These are phyloP conservation scores for Microdochium nivale DNA, from an alignment of 2,329 filamentous ascomycete genomes.

Conservation along the genomic window DNA sequence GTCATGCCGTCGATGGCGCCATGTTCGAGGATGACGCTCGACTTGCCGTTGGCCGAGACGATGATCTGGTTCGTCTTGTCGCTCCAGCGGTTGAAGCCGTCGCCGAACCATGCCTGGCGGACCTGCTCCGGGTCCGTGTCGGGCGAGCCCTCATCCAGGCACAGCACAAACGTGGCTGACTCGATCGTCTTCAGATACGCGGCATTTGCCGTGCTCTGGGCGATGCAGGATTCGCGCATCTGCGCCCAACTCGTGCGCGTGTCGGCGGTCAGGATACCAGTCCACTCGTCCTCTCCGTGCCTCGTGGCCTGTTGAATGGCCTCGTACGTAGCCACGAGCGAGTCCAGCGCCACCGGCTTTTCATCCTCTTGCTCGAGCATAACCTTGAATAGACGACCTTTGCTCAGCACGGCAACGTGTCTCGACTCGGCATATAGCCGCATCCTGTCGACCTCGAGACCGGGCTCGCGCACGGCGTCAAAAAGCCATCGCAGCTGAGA, in stretches of 20 bases:
- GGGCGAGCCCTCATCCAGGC: neutral
- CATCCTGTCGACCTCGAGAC: neutral
- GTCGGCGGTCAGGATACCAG: neutral
- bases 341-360: neutral
- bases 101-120: neutral
- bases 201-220: neutral
- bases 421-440: neutral
- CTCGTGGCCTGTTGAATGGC: neutral
- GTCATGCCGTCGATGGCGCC: neutral
- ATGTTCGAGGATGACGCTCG: neutral
- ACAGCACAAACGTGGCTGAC: neutral
- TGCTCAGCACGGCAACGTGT: neutral
- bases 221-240: neutral
- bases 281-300: neutral
- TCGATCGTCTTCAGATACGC: neutral
- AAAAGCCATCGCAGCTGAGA: neutral
- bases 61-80: neutral
- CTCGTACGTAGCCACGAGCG: neutral
- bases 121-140: neutral
- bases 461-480: neutral
- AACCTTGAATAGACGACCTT: neutral
- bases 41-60: neutral
- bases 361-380: neutral
- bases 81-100: neutral
- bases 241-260: neutral